Evolutionary conservation across 2,329 filamentous ascomycete genomes (phyloP), one percentile per base, ranked within the genome.

Genomic region (Cladorrhinum sp.): DNA sequence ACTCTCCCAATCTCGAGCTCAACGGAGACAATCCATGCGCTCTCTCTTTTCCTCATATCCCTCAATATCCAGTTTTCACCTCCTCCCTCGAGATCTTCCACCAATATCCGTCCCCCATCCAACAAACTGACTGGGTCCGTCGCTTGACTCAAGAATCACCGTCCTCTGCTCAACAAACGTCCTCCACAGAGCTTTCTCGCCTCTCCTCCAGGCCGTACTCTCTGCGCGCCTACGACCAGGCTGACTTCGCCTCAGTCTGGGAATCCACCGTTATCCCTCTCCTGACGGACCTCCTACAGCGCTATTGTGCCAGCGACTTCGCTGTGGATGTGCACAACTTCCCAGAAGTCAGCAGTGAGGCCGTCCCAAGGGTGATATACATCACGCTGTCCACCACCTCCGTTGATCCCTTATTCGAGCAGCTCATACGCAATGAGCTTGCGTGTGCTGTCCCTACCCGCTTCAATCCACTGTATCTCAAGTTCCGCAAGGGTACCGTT

Each of bases 261-360:
- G 63, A 65, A 54, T 48, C 49, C 4, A 50, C 25, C 10, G 49
- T 62, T 8, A 20, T 62, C 3, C 57, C 60, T 5, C 13, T 48
- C n/a, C 58, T 65, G 8, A 24, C 41, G 48, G 53, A 57, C 2
- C 32, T 62, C 5, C 55, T 65, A 36, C 54, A 60, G 41, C 22
- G 23, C 20, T 29, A 60, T 55, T 62, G 58, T 56, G 55, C n/a
- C 3, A 27, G 50, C 9, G 59, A 65, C 38, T 63, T 62, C 23
- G 57, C 63, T 23, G 50, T 63, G 3, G 63, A 62, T 45, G 61
- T 63, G 20, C 59, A 65, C 59, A 63, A 60, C 59, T 65, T 65
- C 32, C 59, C 63, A 1, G 63, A 63, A 24, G n/a, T 58, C 22
- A 58, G 50, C 12, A 54, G 41, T 22, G 51, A 61, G 2, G 57